Conservation (phyloP, 2,329 filamentous ascomycete genomes). For the Colletotrichum spinosum region DNA sequence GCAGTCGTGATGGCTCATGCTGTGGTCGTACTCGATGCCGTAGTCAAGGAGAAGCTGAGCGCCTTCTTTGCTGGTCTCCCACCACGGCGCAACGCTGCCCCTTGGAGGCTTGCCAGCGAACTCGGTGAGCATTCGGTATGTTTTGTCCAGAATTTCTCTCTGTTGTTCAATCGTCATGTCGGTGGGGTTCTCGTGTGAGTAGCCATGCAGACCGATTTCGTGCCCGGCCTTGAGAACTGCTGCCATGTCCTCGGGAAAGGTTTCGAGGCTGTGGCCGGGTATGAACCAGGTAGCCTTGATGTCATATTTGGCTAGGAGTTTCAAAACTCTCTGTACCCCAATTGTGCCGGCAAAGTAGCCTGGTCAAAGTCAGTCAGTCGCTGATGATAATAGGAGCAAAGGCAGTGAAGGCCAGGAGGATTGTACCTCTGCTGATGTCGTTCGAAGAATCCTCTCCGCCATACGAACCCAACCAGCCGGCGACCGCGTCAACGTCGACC, state of each 20-base stretch:
- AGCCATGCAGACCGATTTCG: conserved; percentile 73
- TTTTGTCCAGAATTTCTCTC: conserved; percentile 79
- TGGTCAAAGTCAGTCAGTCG: conserved; percentile 41
- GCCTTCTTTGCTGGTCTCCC: conserved; percentile 78
- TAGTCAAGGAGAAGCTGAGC: conserved; percentile 73
- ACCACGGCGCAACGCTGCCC: conserved; percentile 79
- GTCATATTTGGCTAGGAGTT: conserved; percentile 77
- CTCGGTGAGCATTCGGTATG: conserved; percentile 76
- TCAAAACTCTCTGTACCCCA: conserved; percentile 74
- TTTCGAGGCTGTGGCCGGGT: conserved; percentile 60
- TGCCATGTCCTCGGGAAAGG: conserved; percentile 59
- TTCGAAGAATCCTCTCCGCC: conserved; percentile 78
- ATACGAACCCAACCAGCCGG: conserved; percentile 81
- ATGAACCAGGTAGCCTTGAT: conserved; percentile 73
- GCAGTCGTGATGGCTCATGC: conserved; percentile 74
- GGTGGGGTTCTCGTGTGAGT: conserved; percentile 79
- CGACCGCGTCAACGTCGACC: conserved; percentile 81
- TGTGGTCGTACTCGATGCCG: conserved; percentile 78
- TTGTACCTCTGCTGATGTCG: conserved; percentile 75
- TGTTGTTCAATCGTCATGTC: conserved; percentile 83
- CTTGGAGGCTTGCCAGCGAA: conserved; percentile 77
- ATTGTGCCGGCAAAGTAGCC: conserved; percentile 76
- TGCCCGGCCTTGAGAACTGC: conserved; percentile 59
- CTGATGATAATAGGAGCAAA: neutral
- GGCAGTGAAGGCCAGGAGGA: neutral